These are phyloP conservation scores for Vitis hybrid DNA, from an alignment of 177 flowering plant genomes.

Conservation along the genomic window DNA sequence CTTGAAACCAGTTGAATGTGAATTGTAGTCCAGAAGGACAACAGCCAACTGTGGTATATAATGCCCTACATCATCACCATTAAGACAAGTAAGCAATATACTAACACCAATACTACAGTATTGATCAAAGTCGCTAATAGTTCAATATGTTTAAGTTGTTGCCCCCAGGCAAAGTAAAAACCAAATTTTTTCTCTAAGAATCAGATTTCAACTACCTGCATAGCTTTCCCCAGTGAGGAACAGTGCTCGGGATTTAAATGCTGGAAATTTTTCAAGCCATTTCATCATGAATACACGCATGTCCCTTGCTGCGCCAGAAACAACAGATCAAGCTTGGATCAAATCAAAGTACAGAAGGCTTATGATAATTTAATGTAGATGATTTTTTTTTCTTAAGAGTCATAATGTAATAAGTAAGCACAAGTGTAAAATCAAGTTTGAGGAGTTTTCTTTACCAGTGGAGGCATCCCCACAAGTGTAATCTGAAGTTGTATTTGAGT, in stretches of 20 bases:
- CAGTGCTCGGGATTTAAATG: conserved; percentile 58
- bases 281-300: conserved; percentile 63
- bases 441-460: conserved; percentile 51
- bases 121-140: too few relatives aligned
- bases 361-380: neutral
- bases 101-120: neutral
- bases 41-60: conserved; percentile 88
- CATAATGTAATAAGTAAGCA: too few relatives aligned
- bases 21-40: conserved; percentile 70
- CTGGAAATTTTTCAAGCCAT: conserved; percentile 86
- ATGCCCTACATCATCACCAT: conserved; percentile 49
- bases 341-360: neutral
- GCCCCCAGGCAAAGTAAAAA: too few relatives aligned
- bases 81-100: neutral
- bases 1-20: conserved; percentile 63
- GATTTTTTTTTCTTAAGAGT: neutral
- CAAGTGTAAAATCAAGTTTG: neutral
- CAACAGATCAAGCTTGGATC: conserved; percentile 1
- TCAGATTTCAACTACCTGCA: conserved; percentile 56
- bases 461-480: conserved; percentile 71
- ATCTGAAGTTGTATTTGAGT: conserved; percentile 82
- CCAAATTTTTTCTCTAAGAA: too few relatives aligned
- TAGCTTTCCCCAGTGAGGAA: conserved; percentile 97
- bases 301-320: conserved; percentile 63
- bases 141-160: too few relatives aligned